Percentiles rank a stretch among this genome's conserved stretches.
These are phyloP conservation scores for Sporothrix sp. DNA, from an alignment of 2,329 filamentous ascomycete genomes.

Conservation along the genomic window DNA sequence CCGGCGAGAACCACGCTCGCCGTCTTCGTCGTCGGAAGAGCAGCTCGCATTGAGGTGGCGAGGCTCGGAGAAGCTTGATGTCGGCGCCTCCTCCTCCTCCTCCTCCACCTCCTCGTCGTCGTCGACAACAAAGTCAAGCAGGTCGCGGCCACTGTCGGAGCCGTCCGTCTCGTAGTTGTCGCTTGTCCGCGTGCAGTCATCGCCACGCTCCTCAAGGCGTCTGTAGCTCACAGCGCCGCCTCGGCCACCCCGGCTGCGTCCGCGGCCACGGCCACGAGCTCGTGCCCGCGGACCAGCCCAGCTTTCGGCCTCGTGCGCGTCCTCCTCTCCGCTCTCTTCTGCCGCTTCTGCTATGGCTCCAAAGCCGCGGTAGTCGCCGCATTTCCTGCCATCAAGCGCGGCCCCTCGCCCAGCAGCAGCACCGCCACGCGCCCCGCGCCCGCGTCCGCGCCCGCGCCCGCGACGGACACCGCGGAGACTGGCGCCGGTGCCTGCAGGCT, in stretches of 20 bases:
- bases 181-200: conserved; percentile 42
- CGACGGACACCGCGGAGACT: conserved; percentile 7
- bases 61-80: neutral
- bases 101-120: conserved; percentile 28
- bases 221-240: conserved; percentile 8
- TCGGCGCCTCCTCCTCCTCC: conserved; percentile 6
- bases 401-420: too few species aligned
- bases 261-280: conserved; percentile 15
- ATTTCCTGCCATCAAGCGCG: too few species aligned
- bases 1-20: neutral
- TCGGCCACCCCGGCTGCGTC: conserved; percentile 7
- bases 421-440: neutral
- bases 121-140: conserved; percentile 48
- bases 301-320: neutral
- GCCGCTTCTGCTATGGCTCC: conserved; percentile 3
- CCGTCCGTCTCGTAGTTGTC: conserved; percentile 37
- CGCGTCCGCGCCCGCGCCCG: neutral
- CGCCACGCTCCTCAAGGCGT: conserved; percentile 35
- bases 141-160: conserved; percentile 39
- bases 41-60: neutral
- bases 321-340: conserved; percentile 11
- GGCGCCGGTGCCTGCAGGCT: conserved; percentile 6
- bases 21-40: neutral
- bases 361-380: neutral
- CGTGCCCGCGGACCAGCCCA: conserved; percentile 17